Conservation (phyloP, 352 stramenopile genomes). For the Phytophthora meadii region DNA sequence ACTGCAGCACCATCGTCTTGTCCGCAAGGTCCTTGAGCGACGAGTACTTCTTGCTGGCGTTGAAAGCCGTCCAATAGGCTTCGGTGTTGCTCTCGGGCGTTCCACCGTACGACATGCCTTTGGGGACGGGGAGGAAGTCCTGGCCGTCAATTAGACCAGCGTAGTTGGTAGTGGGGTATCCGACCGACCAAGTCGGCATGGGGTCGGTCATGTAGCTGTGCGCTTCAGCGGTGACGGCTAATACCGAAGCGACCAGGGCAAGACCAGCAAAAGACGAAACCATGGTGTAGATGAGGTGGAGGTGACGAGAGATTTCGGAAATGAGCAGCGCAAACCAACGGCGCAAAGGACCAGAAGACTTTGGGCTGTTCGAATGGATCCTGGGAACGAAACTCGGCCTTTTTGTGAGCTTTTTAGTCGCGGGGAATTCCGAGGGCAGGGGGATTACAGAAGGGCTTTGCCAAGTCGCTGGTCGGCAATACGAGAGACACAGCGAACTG, state of each 20-base stretch:
- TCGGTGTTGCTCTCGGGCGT: conserved; percentile 33
- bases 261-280: conserved; percentile 12
- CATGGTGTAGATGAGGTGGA: conserved; percentile 14
- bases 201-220: conserved; percentile 52
- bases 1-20: conserved; percentile 37
- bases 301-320: conserved; percentile 26
- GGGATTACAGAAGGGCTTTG: conserved; percentile 24
- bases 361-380: conserved; percentile 12
- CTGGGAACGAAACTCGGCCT: not conserved
- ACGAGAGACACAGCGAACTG: conserved; percentile 10
- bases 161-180: conserved; percentile 41
- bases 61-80: conserved; percentile 41
- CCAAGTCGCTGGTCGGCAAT: conserved; percentile 24
- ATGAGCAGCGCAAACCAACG: conserved; percentile 17
- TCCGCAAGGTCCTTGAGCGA: conserved; percentile 44
- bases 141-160: conserved; percentile 49
- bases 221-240: conserved; percentile 15
- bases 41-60: conserved; percentile 37
- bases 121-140: conserved; percentile 38
- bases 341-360: not conserved
- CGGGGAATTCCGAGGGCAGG: conserved; percentile 7
- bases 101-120: conserved; percentile 44
- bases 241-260: conserved; percentile 10
- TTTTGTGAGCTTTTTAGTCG: conserved; percentile 24
- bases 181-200: conserved; percentile 43